phyloP scores from a whole-genome alignment of 257 asterid species.

The Handroanthus guayacan region DNA sequence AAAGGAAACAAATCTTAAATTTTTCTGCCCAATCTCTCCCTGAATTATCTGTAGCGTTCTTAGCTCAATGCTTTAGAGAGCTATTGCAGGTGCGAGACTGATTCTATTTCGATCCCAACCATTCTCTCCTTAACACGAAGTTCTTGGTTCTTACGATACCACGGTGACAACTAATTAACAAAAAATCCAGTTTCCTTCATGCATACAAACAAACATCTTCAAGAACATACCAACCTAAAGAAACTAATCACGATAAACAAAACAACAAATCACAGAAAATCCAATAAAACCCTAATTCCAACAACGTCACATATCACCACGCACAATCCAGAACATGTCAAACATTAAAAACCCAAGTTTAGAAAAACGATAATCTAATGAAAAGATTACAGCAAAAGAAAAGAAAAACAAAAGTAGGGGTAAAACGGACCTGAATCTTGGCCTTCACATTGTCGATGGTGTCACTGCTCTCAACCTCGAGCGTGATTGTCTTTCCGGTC shows the following conservation, averaged over 20 bases:
- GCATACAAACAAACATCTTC: not conserved
- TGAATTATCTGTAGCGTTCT: too few relatives aligned
- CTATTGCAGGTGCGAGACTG: too few relatives aligned
- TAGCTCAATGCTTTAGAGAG: too few relatives aligned
- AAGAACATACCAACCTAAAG: not conserved
- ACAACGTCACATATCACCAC: not conserved
- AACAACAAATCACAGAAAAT: not conserved
- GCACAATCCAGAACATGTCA: not conserved
- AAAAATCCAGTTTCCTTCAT: not conserved
- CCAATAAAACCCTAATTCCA: constrained; percentile 40
- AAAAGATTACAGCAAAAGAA: not conserved
- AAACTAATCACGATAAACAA: not conserved
- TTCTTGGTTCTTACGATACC: too few relatives aligned
- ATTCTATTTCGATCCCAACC: too few relatives aligned
- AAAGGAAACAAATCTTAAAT: too few relatives aligned
- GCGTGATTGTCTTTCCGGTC: constrained; percentile 81
- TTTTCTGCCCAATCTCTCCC: too few relatives aligned
- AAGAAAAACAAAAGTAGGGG: not conserved
- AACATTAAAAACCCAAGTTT: not conserved
- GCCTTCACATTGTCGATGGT: constrained; percentile 84
- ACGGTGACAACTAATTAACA: constrained; percentile 4
- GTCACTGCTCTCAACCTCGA: constrained; percentile 85
- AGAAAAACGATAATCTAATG: not conserved
- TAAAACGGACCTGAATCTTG: constrained; percentile 73
- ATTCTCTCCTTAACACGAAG: too few relatives aligned